Percentiles rank a stretch among this genome's conserved stretches.
Conservation (phyloP, 345 rosid genomes). For the Eucalyptus cladocalyx region DNA sequence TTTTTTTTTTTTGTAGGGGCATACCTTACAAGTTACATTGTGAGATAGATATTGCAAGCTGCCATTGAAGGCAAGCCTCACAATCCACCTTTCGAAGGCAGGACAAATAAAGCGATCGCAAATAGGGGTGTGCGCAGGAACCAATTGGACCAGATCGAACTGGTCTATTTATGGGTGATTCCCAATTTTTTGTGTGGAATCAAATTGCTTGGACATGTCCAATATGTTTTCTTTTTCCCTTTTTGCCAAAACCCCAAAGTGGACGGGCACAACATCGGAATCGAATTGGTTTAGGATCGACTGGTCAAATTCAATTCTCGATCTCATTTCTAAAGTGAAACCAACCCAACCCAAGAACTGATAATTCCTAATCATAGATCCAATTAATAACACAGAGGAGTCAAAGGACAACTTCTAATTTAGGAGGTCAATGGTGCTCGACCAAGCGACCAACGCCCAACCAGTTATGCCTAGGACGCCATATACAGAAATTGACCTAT, state of each 20-base stretch:
- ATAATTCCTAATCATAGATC: too few relatives aligned
- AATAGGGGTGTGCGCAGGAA: too few relatives aligned
- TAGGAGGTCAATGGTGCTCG: not conserved
- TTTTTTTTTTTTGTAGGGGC: not conserved
- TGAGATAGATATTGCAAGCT: not conserved
- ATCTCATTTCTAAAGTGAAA: too few relatives aligned
- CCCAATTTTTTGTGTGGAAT: too few relatives aligned
- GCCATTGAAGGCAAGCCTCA: not conserved
- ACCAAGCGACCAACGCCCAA: not conserved
- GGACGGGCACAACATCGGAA: too few relatives aligned
- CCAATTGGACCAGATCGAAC: too few relatives aligned
- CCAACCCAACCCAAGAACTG: too few relatives aligned
- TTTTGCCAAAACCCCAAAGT: too few relatives aligned
- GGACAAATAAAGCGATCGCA: not conserved
- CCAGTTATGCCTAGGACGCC: not conserved
- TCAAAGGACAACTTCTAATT: not conserved
- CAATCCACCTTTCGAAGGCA: not conserved
- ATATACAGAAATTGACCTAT: not conserved
- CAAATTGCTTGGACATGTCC: rapidly evolving
- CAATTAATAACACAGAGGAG: too few relatives aligned
- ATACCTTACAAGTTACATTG: not conserved
- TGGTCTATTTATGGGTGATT: too few relatives aligned
- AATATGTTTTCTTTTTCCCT: too few relatives aligned
- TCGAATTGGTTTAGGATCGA: too few relatives aligned
- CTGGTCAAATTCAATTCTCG: rapidly evolving